These are phyloP conservation scores for Phyllosticta paracitricarpa DNA, from an alignment of 2,329 filamentous ascomycete species.

Conservation along the genomic window DNA sequence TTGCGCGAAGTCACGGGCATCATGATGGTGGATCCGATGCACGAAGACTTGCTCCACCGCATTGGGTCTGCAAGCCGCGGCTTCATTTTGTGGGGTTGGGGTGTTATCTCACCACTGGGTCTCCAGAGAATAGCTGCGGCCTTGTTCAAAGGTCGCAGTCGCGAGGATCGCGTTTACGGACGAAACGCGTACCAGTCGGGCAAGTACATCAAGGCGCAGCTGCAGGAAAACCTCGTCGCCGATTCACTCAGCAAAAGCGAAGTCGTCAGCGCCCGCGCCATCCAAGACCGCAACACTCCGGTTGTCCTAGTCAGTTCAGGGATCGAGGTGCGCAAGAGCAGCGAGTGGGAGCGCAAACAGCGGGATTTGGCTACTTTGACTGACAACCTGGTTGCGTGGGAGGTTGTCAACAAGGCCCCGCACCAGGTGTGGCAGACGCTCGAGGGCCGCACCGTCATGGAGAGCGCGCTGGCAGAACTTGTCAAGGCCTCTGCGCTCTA, in stretches of 20 bases:
- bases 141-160: constrained; percentile 68
- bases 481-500: constrained; percentile 34
- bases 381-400: constrained; percentile 69
- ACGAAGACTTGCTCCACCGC: constrained; percentile 70
- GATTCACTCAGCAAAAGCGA: constrained; percentile 77
- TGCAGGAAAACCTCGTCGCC: constrained; percentile 88
- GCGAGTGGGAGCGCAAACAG: constrained; percentile 75
- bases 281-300: constrained; percentile 66
- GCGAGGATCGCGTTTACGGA: constrained; percentile 79
- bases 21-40: constrained; percentile 76
- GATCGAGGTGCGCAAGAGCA: constrained; percentile 53
- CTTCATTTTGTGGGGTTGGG: constrained; percentile 78
- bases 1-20: constrained; percentile 64
- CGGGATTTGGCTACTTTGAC: constrained; percentile 74
- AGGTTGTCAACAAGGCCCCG: constrained; percentile 73
- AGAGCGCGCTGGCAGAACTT: constrained; percentile 65
- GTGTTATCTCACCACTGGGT: constrained; percentile 77
- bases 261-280: constrained; percentile 64
- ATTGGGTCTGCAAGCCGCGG: constrained; percentile 60
- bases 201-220: constrained; percentile 77
- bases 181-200: constrained; percentile 66
- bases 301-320: constrained; percentile 78
- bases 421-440: constrained; percentile 75
- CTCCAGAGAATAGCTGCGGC: constrained; percentile 71
- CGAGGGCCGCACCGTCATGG: constrained; percentile 64